Evolutionary conservation across 768 basidiomycete species (phyloP).

Genomic region (Coprinopsis sp.): DNA sequence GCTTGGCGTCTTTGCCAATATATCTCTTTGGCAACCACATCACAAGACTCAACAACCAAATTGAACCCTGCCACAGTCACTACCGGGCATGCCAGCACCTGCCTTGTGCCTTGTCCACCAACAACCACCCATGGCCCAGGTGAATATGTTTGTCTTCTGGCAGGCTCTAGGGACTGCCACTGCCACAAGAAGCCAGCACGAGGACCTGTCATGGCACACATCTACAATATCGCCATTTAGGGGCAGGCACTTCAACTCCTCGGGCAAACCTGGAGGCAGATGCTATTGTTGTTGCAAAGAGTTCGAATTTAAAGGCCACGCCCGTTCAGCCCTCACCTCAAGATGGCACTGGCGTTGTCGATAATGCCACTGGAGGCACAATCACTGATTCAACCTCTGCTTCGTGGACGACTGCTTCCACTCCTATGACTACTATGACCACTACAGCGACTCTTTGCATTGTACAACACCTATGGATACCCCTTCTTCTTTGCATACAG

Average conservation of each 20-base stretch:
- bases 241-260: conserved; percentile 70
- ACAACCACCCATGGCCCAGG: background rate
- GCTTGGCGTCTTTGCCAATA: too few relatives aligned
- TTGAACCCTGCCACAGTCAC: too few relatives aligned
- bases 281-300: conserved; percentile 32
- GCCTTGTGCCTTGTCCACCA: background rate
- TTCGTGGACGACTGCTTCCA: too few relatives aligned
- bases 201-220: too few relatives aligned
- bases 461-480: too few relatives aligned
- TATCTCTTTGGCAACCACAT: too few relatives aligned
- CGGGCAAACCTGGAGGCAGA: conserved; percentile 43
- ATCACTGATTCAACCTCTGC: conserved; percentile 6
- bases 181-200: conserved; percentile 41
- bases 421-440: too few relatives aligned
- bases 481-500: too few relatives aligned
- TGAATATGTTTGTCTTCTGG: conserved; percentile 6
- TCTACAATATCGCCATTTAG: conserved; percentile 73
- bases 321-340: background rate
- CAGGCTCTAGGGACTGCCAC: conserved; percentile 24
- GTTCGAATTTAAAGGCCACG: conserved; percentile 17
- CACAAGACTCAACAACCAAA: too few relatives aligned
- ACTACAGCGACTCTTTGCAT: too few relatives aligned
- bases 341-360: conserved; percentile 7
- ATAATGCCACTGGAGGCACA: background rate
- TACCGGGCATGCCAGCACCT: background rate